Evolutionary conservation across 1,284 basidiomycete species (phyloP).

Genomic region (Sanghuangporus weigelae): DNA sequence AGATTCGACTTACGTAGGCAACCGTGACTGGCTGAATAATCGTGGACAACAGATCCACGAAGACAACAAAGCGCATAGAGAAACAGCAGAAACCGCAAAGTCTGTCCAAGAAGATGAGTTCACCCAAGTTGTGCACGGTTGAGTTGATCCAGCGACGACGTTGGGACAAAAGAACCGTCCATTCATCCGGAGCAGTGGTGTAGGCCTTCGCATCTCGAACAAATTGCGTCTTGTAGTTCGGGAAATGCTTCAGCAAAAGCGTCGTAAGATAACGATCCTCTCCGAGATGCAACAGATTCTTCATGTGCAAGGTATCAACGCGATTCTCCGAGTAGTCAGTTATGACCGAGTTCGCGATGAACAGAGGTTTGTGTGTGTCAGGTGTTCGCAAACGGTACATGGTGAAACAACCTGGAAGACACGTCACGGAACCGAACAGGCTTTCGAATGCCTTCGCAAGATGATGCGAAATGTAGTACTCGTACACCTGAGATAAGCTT

Average conservation of each 20-base stretch:
- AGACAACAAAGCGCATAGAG: conserved; percentile 98
- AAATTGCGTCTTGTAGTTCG: conserved; percentile 90
- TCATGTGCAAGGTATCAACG: conserved; percentile 96
- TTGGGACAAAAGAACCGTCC: conserved; percentile 94
- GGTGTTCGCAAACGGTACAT: conserved; percentile 89
- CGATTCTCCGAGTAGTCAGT: conserved; percentile 94
- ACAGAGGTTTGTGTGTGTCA: conserved; percentile 87
- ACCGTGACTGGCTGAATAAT: conserved; percentile 90
- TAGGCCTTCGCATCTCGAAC: conserved; percentile 89
- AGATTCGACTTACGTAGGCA: conserved; percentile 69
- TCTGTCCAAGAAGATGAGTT: conserved; percentile 88
- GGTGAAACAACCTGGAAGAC: conserved; percentile 96
- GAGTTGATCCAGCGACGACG: conserved; percentile 99
- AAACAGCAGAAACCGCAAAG: conserved; percentile 98
- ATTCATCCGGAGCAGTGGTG: conserved; percentile 90
- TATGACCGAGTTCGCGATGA: conserved; percentile 87
- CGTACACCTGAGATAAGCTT: conserved; percentile 65
- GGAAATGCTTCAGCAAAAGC: conserved; percentile 91
- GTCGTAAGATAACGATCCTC: conserved; percentile 99
- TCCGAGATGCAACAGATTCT: conserved; percentile 93
- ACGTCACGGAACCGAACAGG: conserved; percentile 96
- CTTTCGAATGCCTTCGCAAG: conserved; percentile 97
- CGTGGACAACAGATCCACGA: conserved; percentile 89
- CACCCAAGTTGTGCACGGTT: conserved; percentile 94
- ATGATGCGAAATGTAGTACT: conserved; percentile 96